Conservation (phyloP, 2,329 filamentous ascomycete genomes). For the Fusarium marasasianum region DNA sequence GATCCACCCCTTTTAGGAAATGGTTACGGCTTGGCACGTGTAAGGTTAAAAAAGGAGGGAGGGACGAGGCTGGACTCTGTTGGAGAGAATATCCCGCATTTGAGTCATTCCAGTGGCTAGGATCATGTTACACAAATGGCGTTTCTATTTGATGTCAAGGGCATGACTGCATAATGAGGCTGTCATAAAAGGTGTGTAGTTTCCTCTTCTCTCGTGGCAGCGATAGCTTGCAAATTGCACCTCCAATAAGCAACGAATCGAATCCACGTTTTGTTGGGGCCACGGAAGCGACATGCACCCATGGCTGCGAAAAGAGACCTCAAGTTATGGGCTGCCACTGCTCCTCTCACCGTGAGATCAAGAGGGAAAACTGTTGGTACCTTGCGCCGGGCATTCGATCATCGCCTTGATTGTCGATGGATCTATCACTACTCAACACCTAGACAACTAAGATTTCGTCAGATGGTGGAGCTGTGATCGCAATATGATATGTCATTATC, state of each 20-base stretch:
- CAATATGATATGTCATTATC: slow-evolving; percentile 40
- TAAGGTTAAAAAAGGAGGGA: slow-evolving; percentile 7
- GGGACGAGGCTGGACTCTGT: slow-evolving; percentile 2
- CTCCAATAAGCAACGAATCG: slow-evolving; percentile 27
- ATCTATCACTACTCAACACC: slow-evolving; percentile 10
- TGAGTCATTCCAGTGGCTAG: slow-evolving; percentile 3
- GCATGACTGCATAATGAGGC: slow-evolving; percentile 26
- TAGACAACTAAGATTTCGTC: neutral
- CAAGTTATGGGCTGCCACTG: neutral
- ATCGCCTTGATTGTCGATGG: neutral
- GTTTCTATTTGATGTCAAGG: slow-evolving; percentile 23
- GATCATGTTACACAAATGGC: slow-evolving; percentile 24
- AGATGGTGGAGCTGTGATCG: slow-evolving; percentile 34
- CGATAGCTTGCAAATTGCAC: slow-evolving; percentile 8
- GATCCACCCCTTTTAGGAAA: neutral
- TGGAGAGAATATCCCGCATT: slow-evolving; percentile 1
- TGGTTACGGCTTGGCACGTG: slow-evolving; percentile 19
- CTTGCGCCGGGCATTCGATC: slow-evolving; percentile 7
- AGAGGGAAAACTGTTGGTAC: neutral
- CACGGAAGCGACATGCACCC: slow-evolving; percentile 4
- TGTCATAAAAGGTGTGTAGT: slow-evolving; percentile 30
- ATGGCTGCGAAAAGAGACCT: slow-evolving; percentile 3
- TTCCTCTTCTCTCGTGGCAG: slow-evolving; percentile 43
- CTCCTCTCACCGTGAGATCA: neutral
- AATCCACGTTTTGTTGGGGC: slow-evolving; percentile 16